Evolutionary conservation across 371 early-diverging fungal species (phyloP), one percentile per base, ranked within the genome.

Genomic region (Mucor irregularis): DNA sequence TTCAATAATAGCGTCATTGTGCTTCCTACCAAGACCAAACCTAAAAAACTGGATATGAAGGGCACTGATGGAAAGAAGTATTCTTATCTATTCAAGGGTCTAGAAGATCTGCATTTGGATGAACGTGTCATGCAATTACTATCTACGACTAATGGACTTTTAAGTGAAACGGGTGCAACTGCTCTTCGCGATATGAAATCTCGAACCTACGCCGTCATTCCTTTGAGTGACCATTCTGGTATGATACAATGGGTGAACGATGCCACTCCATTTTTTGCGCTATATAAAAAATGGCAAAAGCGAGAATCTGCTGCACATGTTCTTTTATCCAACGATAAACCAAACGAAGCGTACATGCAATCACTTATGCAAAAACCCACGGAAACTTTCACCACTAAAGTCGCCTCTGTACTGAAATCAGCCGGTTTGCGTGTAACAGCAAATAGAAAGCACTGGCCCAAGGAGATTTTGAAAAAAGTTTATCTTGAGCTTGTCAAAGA

Each of bases 211-310:
- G 79, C 88, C 22, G 99, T 99, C 0, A 88, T 99, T 17, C 99
- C 99, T 0, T 79, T 99, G 19, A 92, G 91, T 30, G 84, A 89
- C 54, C 86, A 88, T 35, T 88, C 88, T n/a, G 99, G 99, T 6
- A 90, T 99, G 85, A 90, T 99, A 49, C 94, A 99, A 68, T 99
- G 94, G 97, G 92, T 99, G 4, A 87, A 94, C 26, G 85, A 90
- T 61, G 88, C 97, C 1, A 80, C 80, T 0, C 90, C 92, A 24
- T 55, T 91, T 47, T 84, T 80, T 73, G 69, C 79, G 26, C 53
- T 80, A 35, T 70, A 79, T 57, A 73, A 68, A 34, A 71, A 59
- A 58, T 86, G 76, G 85, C 88, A 80, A 66, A 78, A 70, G 61
- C 74, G 78, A 38, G 83, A 80, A 65, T 58, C 69, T 49, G 57